phyloP scores from a whole-genome alignment of 768 basidiomycete species.

The Lanmaoa pseudosensibilis region DNA sequence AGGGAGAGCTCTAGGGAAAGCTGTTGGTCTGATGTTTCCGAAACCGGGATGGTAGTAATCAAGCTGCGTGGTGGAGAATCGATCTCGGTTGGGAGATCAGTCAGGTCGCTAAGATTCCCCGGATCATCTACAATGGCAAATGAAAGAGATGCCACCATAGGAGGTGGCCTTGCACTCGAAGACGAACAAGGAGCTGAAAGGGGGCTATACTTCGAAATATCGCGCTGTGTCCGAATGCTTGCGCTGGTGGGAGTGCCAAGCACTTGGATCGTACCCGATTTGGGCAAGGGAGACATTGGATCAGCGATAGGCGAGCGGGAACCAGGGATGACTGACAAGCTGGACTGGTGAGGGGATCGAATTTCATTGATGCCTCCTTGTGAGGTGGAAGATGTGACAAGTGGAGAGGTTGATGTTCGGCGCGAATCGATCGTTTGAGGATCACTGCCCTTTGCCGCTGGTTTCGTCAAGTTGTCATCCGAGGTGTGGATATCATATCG shows the following conservation, averaged over 20 bases:
- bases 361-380: not conserved
- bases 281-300: not conserved
- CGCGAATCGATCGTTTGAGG: not conserved
- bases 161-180: not conserved
- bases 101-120: conserved; percentile 28
- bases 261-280: not conserved
- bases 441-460: not conserved
- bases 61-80: conserved; percentile 13
- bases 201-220: not conserved
- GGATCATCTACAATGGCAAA: conserved; percentile 9
- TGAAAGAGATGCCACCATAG: not conserved
- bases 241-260: not conserved
- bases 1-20: not conserved
- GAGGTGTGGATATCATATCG: not conserved
- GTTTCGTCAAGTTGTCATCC: not conserved
- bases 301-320: not conserved
- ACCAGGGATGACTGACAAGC: not conserved
- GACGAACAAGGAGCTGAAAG: not conserved
- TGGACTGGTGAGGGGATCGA: not conserved
- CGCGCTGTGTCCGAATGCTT: not conserved
- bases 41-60: not conserved
- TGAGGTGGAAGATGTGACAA: not conserved
- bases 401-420: not conserved
- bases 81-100: conserved; percentile 30
- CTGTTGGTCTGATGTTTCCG: not conserved